phyloP scores from a whole-genome alignment of 495 filamentous ascomycete genomes.

The Aspergillus funiculosus region DNA sequence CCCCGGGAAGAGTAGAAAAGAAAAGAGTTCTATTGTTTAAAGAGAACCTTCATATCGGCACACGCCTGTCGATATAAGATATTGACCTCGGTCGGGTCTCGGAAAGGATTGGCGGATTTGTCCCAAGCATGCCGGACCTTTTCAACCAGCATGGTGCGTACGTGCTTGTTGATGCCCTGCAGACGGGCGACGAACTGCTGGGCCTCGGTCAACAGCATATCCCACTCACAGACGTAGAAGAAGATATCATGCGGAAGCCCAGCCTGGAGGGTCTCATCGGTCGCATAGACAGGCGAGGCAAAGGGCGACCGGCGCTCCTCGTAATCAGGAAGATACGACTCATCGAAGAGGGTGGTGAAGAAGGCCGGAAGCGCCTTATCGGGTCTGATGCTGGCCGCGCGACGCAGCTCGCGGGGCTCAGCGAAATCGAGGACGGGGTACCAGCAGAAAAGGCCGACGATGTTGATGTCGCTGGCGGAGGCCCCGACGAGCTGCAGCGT shows the following conservation, averaged over 20 bases:
- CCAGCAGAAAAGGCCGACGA: conserved; percentile 62
- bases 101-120: conserved; percentile 72
- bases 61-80: conserved; percentile 41
- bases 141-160: conserved; percentile 64
- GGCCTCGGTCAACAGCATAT: conserved; percentile 80
- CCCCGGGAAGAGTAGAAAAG: no score
- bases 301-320: conserved; percentile 50
- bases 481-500: conserved; percentile 34
- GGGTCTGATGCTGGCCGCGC: conserved; percentile 56
- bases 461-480: conserved; percentile 34
- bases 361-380: conserved; percentile 67
- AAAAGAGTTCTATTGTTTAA: conserved; percentile 21
- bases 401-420: conserved; percentile 64
- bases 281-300: conserved; percentile 58
- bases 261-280: conserved; percentile 42
- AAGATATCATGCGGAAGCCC: conserved; percentile 59
- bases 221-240: conserved; percentile 82
- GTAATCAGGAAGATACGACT: conserved; percentile 62
- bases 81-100: conserved; percentile 42
- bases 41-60: conserved; percentile 42
- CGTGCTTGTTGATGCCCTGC: conserved; percentile 56
- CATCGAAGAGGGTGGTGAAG: conserved; percentile 83
- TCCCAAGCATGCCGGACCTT: conserved; percentile 80
- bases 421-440: conserved; percentile 86
- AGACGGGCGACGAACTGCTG: conserved; percentile 61